These are phyloP conservation scores for Fusarium sp. DNA, from an alignment of 2,329 filamentous ascomycete species.

Conservation along the genomic window DNA sequence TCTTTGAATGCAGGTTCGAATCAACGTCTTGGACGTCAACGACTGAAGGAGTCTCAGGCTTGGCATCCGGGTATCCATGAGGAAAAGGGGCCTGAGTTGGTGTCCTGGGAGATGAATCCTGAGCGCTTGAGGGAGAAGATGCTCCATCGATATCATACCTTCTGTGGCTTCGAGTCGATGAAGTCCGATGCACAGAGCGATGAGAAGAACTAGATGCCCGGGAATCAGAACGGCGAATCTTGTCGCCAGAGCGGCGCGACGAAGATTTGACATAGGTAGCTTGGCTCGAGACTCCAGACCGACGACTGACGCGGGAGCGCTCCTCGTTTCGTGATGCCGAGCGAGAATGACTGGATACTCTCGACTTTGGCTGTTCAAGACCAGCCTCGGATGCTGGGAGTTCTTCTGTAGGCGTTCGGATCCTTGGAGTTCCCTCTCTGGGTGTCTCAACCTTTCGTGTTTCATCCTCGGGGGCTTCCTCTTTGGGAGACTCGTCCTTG, in stretches of 20 bases:
- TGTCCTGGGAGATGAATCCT: slow-evolving; percentile 70
- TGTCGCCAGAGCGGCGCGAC: slow-evolving; percentile 50
- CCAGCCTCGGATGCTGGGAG: slow-evolving; percentile 45
- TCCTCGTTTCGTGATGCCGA: slow-evolving; percentile 61
- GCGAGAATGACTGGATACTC: slow-evolving; percentile 57
- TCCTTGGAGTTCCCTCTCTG: slow-evolving; percentile 14
- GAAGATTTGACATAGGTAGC: slow-evolving; percentile 63
- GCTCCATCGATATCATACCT: slow-evolving; percentile 56
- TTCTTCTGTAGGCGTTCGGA: slow-evolving; percentile 37
- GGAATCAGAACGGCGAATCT: slow-evolving; percentile 50
- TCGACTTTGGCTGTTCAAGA: slow-evolving; percentile 55
- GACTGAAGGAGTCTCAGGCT: slow-evolving; percentile 51
- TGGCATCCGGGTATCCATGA: slow-evolving; percentile 56
- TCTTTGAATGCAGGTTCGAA: slow-evolving; percentile 50
- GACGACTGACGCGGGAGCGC: slow-evolving; percentile 63
- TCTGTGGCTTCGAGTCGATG: slow-evolving; percentile 52
- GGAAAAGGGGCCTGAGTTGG: slow-evolving; percentile 68
- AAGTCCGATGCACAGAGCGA: slow-evolving; percentile 52
- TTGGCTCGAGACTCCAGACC: slow-evolving; percentile 69
- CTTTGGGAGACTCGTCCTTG: slow-evolving; percentile 45
- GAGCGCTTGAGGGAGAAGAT: slow-evolving; percentile 60
- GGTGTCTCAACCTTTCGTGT: slow-evolving; percentile 23
- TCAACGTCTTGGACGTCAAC: slow-evolving; percentile 53
- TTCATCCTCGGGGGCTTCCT: slow-evolving; percentile 46
- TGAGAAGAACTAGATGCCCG: slow-evolving; percentile 51